Base-by-base conservation (phyloP, 129 eudicot genomes). In the Flaveria robusta region DNA sequence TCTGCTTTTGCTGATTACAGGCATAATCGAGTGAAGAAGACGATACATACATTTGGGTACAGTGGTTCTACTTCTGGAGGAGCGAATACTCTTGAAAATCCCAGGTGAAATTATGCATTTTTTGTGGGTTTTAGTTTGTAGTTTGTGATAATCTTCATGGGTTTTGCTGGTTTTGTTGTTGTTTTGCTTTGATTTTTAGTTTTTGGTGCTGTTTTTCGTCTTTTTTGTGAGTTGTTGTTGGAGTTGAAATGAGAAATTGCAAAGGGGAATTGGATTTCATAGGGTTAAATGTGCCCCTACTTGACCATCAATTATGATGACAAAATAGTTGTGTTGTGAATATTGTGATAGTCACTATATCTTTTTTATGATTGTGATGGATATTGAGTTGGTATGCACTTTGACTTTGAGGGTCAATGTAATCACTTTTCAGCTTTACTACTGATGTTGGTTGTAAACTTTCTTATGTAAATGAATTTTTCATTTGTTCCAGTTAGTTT, bases 21-120 rank as follows among this genome's bases (percentile, higher is more conserved):
- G 65, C 70, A 79, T 15, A 76, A 76, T 54, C 65, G 51, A 72
- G 74, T 34, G 23, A 72, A 39, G 14, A 89, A 84, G 54, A 34
- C 49, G 9, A 52, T 43, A 1, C 63, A 71, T 58, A 79, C 78
- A 39, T 45, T 59, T 43, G 77, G 79, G 15, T 42, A 74, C 27
- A 66, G 37, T 86, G 70, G 42, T 71, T 76, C 87, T 70, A 68
- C 70, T 83, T 76, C 88, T 66, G 83, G 78, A 47, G 72, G 78
- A 68, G 81, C 75, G 50, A 86, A 45, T 66, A 88, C 81, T 51
- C 82, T 93, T 51, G 87, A 87, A 70, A 92, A 86, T 77, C 83
- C 89, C 54, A 83, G 95, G 95, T 88, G 20, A 72, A 34, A 63
- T 31, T 23, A 11, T 11, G 49, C 13, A 9, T 11, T 8, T 43